A percentile compares a stretch with the other conserved stretches of the same genome.
phyloP scores from a whole-genome alignment of 257 asterid species.

The Nicotiana undulata region DNA sequence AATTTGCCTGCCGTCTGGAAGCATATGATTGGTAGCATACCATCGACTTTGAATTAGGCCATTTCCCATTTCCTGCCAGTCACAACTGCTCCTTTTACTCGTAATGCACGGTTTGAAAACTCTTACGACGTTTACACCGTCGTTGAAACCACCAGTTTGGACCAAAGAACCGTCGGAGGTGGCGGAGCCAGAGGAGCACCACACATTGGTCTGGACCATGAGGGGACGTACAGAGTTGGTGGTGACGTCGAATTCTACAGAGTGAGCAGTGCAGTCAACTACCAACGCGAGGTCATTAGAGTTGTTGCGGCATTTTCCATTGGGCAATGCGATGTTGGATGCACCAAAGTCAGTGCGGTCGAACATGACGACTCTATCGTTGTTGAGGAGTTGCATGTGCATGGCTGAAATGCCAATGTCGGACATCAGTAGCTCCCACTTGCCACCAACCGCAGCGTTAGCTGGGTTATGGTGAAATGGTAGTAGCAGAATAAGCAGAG shows the following conservation, averaged over 20 bases:
- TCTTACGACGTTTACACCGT: constrained; percentile 13
- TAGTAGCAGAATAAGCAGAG: background rate
- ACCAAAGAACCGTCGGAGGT: constrained; percentile 27
- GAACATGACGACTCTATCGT: constrained; percentile 37
- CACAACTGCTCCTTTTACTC: background rate
- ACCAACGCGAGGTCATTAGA: constrained; percentile 10
- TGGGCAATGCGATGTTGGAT: constrained; percentile 39
- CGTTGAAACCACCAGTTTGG: constrained; percentile 44
- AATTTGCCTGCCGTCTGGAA: constrained; percentile 4
- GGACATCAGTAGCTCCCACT: constrained; percentile 30
- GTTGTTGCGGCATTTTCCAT: constrained; percentile 28
- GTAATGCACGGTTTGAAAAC: background rate
- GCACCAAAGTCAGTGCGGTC: constrained; percentile 44
- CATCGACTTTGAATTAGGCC: constrained; percentile 6
- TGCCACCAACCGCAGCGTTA: constrained; percentile 24
- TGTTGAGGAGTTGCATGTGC: constrained; percentile 57
- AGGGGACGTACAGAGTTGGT: constrained; percentile 36
- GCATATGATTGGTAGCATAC: constrained; percentile 15
- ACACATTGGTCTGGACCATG: constrained; percentile 31
- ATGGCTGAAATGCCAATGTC: constrained; percentile 41
- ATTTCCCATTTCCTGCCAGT: constrained; percentile 1
- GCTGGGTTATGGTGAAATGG: constrained; percentile 2
- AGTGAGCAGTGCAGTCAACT: constrained; percentile 51
- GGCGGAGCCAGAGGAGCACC: constrained; percentile 53
- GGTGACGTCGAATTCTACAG: constrained; percentile 39